Evolutionary conservation across 257 asterid species (phyloP), one percentile per base, ranked within the genome.

Genomic region (Solanum appendiculatum): DNA sequence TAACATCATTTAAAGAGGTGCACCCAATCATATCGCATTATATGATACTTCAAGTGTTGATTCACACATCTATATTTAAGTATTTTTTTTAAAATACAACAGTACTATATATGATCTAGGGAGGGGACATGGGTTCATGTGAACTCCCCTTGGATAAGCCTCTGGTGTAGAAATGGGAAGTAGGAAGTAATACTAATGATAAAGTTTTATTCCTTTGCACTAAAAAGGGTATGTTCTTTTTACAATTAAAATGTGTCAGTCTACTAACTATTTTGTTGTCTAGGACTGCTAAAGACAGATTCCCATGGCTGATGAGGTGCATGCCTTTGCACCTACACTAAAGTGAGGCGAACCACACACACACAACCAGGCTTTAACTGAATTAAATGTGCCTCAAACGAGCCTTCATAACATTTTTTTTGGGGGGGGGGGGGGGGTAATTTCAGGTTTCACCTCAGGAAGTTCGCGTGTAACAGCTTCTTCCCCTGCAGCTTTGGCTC

Each of bases 401-500:
- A 80, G 29, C 66, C 84, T 44, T 6, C 29, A 9, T 72, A 80
- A 80, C 63, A 27, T 44, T 25, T 40, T 6, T 31, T n/a, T 42
- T 5, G 7, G 25, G 56, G 56, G 3, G 20, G 34, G 44, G 16
- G 81, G 7, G 34, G 33, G 11, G 20, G 8, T 74, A 44, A 44
- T 44, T 18, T 10, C 42, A 23, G 68, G 36, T 88, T 85, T 86
- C 78, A 95, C 99, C 98, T 95, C 99, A 8, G 98, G 98, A 66
- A 96, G 44, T 89, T 92, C 95, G 31, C 89, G 91, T 73, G 94
- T 86, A 56, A 96, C 84, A 90, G 98, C 95, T 92, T 92, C 98
- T 91, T 97, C 99, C 86, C 96, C 96, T 89, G 98, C 97, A 86
- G 99, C 99, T 97, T 97, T 97, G 88, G 97, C 92, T 91, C 94